Percentiles rank a stretch among this genome's conserved stretches.
These are phyloP conservation scores for Linum lewisii DNA, from an alignment of 345 rosid genomes.

Conservation along the genomic window DNA sequence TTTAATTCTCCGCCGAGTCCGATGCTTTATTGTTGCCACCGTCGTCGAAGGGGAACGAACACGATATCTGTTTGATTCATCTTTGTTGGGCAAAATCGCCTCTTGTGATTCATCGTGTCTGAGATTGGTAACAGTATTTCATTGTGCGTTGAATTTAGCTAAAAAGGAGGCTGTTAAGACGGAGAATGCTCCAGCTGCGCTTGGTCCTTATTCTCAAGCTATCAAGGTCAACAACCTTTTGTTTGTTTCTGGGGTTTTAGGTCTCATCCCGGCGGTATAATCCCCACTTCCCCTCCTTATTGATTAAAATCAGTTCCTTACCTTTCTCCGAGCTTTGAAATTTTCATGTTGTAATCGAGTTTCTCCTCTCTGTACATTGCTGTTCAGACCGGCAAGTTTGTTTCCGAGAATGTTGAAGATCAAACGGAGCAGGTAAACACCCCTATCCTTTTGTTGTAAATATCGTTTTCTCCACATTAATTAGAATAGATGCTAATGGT, in stretches of 20 bases:
- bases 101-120: neutral
- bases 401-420: slow-evolving; percentile 59
- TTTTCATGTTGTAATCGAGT: neutral
- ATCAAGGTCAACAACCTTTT: slow-evolving; percentile 67
- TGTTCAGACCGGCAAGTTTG: slow-evolving; percentile 64
- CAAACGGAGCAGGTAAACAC: slow-evolving; percentile 80
- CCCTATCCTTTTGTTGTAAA: neutral
- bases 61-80: neutral
- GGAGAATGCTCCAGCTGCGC: slow-evolving; percentile 85
- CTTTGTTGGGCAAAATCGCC: neutral
- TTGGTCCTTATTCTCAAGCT: slow-evolving; percentile 93
- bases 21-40: neutral
- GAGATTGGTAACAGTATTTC: neutral
- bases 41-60: neutral
- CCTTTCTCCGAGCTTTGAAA: neutral
- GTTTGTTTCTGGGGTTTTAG: slow-evolving; percentile 75
- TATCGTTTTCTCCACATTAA: neutral
- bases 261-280: slow-evolving; percentile 81
- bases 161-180: slow-evolving; percentile 62
- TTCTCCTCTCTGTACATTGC: neutral
- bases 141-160: slow-evolving; percentile 27
- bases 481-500: neutral
- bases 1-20: neutral
- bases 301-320: neutral
- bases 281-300: neutral